Evolutionary conservation across 1,284 basidiomycete genomes (phyloP), one percentile per base, ranked within the genome.

Genomic region (Phylloporus sp.): DNA sequence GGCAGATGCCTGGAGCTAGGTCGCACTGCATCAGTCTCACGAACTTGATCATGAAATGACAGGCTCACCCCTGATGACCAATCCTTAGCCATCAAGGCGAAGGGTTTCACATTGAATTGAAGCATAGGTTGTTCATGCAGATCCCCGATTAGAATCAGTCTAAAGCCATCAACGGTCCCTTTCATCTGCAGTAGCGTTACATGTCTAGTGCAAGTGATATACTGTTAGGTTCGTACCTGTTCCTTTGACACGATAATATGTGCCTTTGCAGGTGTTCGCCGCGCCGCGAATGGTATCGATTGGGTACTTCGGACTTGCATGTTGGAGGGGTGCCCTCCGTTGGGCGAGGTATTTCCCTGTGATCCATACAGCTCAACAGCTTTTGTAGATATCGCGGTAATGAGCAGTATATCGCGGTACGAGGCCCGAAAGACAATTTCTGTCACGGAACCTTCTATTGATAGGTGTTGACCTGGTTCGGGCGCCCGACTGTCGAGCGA

Each of bases 41-140:
- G 39, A 29, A 39, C 44, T 54, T 32, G 11, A 56, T 40, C 49
- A 18, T 51, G 34, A 4, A 5, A n/a, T 12, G 18, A 62, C 61
- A 44, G 17, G 40, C 77, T 70, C 73, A 98, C 94, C 79, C 95
- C 92, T 64, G 91, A 89, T 1, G 96, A 95, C 98, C 98, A 99
- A 75, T 99, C 96, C 68, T 91, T 92, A 4, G 92, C 90, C 32
- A 85, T 85, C 37, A 97, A 77, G n/a, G 86, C 84, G 79, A 98
- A 98, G 20, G 94, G 89, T 70, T 92, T 93, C 24, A 96, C 84
- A 70, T 90, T 91, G 39, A 99, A 77, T 76, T 99, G 95, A 28
- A 99, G 80, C 81, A 98, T 87, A 1, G 98, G 98, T 71, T 98
- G 91, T 71, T 98, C 96, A 72, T 99, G 93, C 63, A 95, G 78